phyloP scores from a whole-genome alignment of 2,329 filamentous ascomycete species.

The Aspergillus brunneoviolaceus region DNA sequence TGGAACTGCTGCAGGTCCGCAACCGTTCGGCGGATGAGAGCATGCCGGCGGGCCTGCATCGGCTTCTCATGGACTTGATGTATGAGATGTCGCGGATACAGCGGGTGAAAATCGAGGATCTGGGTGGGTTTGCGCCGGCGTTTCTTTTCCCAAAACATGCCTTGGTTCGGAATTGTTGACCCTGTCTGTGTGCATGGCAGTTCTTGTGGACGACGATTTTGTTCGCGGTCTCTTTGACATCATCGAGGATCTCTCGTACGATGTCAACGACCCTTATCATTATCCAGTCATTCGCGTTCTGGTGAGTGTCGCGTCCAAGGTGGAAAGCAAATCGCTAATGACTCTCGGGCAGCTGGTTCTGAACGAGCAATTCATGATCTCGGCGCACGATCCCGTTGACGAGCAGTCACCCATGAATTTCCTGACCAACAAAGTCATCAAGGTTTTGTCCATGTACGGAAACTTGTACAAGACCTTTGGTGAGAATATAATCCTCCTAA shows the following conservation, averaged over 20 bases:
- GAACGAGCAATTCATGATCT: constrained; percentile 98
- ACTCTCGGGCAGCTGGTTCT: constrained; percentile 69
- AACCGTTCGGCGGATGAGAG: constrained; percentile 51
- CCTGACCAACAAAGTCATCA: constrained; percentile 90
- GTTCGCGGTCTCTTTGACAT: constrained; percentile 79
- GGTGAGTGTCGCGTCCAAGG: constrained; percentile 53
- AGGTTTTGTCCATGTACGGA: constrained; percentile 79
- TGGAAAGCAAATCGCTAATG: constrained; percentile 14
- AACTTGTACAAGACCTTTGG: constrained; percentile 88
- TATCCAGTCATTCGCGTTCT: constrained; percentile 92
- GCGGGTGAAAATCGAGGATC: constrained; percentile 71
- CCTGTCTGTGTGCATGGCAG: constrained; percentile 31
- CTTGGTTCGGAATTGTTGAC: constrained; percentile 2
- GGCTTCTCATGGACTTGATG: constrained; percentile 78
- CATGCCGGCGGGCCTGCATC: constrained; percentile 64
- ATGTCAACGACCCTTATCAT: constrained; percentile 89
- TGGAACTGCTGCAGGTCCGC: constrained; percentile 73
- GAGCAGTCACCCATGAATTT: constrained; percentile 47
- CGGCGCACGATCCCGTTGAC: constrained; percentile 55
- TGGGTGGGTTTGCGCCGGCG: constrained; percentile 57
- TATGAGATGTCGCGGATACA: constrained; percentile 98
- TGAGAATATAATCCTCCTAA: constrained; percentile 90
- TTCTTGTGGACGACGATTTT: constrained; percentile 70
- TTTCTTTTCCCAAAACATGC: neutral
- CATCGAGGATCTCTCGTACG: constrained; percentile 83